Evolutionary conservation across 805 yeast genomes (phyloP).

Genomic region (Teunomyces atbi): DNA sequence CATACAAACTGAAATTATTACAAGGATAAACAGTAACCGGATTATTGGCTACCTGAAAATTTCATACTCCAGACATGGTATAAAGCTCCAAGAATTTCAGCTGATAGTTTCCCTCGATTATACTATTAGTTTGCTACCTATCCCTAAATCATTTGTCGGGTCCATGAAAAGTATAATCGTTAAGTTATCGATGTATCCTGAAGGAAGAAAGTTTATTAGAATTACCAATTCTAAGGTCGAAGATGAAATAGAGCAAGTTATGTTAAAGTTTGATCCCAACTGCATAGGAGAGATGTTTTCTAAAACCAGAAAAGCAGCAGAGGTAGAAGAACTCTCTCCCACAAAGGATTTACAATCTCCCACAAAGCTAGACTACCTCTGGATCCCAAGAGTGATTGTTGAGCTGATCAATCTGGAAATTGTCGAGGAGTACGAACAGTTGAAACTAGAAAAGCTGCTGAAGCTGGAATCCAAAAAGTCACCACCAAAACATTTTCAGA

Average conservation of each 20-base stretch:
- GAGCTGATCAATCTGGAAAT: conserved; percentile 12
- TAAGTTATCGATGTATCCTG: conserved; percentile 9
- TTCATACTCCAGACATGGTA: background rate
- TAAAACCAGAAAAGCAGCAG: conserved; percentile 8
- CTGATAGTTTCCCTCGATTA: background rate
- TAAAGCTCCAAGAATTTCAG: background rate
- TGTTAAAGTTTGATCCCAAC: conserved; percentile 17
- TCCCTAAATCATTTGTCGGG: conserved; percentile 9
- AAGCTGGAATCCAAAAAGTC: conserved; percentile 11
- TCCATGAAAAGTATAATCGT: conserved; percentile 12
- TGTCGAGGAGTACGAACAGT: conserved; percentile 12
- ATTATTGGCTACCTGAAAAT: conserved; percentile 1
- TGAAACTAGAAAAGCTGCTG: conserved; percentile 12
- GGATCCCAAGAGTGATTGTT: conserved; percentile 22
- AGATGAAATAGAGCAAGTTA: conserved; percentile 15
- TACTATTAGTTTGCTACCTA: background rate
- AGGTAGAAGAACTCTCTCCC: conserved; percentile 2
- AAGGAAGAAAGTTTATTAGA: background rate
- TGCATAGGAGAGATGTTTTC: conserved; percentile 11
- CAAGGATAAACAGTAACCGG: conserved; percentile 2
- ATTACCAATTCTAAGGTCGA: conserved; percentile 14
- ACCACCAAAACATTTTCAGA: conserved; percentile 12
- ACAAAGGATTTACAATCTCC: background rate
- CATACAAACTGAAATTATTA: background rate
- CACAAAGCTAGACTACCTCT: conserved; percentile 10